phyloP scores from a whole-genome alignment of 176 grass and related monocot genomes.

The Alopecurus myosuroides region DNA sequence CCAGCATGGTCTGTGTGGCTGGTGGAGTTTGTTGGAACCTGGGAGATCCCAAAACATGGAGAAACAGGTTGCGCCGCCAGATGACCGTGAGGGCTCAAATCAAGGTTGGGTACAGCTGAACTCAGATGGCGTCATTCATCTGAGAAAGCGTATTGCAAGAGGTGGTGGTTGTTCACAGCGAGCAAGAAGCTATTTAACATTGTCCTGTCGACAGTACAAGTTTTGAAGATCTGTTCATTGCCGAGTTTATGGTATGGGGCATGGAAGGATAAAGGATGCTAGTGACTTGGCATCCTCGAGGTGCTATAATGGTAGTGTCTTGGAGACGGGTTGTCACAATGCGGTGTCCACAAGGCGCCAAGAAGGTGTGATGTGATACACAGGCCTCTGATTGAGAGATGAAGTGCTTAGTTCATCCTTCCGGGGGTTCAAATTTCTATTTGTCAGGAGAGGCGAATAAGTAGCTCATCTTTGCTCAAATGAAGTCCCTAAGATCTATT shows the following conservation, averaged over 20 bases:
- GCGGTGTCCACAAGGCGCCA: background rate
- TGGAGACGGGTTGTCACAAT: background rate
- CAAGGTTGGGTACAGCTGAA: background rate
- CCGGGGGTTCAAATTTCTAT: background rate
- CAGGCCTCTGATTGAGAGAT: background rate
- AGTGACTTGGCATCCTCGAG: background rate
- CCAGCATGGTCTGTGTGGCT: background rate
- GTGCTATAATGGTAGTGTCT: background rate
- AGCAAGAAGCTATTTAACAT: background rate
- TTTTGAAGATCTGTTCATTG: background rate
- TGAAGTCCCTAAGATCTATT: background rate
- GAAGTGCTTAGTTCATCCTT: background rate
- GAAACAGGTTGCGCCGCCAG: background rate
- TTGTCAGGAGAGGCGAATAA: background rate
- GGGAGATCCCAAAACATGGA: background rate
- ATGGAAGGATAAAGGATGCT: background rate
- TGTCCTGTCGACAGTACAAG: background rate
- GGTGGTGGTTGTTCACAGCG: background rate
- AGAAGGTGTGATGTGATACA: background rate
- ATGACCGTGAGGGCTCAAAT: background rate
- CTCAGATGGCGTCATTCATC: background rate
- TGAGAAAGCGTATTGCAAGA: background rate
- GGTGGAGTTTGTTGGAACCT: background rate
- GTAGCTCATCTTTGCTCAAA: background rate
- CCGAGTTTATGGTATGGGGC: background rate